A percentile compares a stretch with the other conserved stretches of the same genome.
These are phyloP conservation scores for Hanseniaspora sp. DNA, from an alignment of 1,139 yeast species.

Conservation along the genomic window DNA sequence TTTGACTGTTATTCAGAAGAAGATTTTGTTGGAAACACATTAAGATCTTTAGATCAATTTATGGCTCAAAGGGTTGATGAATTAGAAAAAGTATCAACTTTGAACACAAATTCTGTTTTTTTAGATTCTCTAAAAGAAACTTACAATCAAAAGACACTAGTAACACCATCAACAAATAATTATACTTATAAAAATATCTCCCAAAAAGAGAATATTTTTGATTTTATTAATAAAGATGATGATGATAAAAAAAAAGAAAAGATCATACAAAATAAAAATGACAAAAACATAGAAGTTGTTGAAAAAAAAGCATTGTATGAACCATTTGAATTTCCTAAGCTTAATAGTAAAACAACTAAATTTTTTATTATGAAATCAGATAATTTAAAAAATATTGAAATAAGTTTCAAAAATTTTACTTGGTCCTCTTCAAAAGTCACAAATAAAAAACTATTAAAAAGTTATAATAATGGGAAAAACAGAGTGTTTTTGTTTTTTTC, in stretches of 20 bases:
- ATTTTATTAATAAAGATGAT: too few species aligned
- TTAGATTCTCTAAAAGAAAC: neutral
- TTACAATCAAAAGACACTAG: too few species aligned
- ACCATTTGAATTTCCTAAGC: neutral
- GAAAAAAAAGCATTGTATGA: neutral
- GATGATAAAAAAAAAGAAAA: too few species aligned
- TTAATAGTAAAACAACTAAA: slow-evolving; percentile 24
- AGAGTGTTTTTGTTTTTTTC: slow-evolving; percentile 43
- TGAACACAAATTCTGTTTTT: neutral
- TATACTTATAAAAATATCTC: too few species aligned
- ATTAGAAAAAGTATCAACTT: neutral
- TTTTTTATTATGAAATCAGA: slow-evolving; percentile 51
- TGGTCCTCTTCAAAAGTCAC: slow-evolving; percentile 56
- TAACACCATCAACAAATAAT: too few species aligned
- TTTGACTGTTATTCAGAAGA: neutral
- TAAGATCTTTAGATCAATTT: neutral
- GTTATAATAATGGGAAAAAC: slow-evolving; percentile 24
- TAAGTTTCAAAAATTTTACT: slow-evolving; percentile 40
- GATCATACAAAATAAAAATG: too few species aligned
- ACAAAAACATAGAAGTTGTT: too few species aligned
- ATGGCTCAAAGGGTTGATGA: neutral
- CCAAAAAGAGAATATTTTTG: too few species aligned
- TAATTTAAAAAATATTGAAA: slow-evolving; percentile 39
- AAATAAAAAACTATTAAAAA: slow-evolving; percentile 38
- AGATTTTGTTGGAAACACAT: neutral